phyloP scores from a whole-genome alignment of 1,284 basidiomycete species.

The Ustilago loliicola region DNA sequence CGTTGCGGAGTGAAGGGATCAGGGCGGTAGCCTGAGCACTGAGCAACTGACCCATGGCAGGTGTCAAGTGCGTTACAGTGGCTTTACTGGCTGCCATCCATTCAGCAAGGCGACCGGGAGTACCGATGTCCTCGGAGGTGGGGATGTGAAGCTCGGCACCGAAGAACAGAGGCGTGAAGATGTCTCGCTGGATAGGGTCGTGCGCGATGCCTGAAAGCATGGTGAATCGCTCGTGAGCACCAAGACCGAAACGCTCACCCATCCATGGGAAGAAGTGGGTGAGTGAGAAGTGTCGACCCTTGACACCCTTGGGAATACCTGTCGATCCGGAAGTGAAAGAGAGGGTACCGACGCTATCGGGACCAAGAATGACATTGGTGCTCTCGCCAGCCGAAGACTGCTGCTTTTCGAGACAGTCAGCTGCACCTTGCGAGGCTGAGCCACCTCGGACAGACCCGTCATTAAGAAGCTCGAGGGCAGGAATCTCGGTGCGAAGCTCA shows the following conservation, averaged over 20 bases:
- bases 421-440: slow-evolving; percentile 43
- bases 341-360: slow-evolving; percentile 93
- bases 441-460: slow-evolving; percentile 77
- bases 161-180: slow-evolving; percentile 98
- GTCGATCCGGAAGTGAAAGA: slow-evolving; percentile 98
- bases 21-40: slow-evolving; percentile 92
- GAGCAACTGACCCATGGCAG: slow-evolving; percentile 97
- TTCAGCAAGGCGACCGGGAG: slow-evolving; percentile 93
- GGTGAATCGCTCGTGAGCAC: slow-evolving; percentile 86
- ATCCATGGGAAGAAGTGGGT: slow-evolving; percentile 99
- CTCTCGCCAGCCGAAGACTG: slow-evolving; percentile 73
- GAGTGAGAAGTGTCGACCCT: slow-evolving; percentile 92
- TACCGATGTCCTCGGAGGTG: slow-evolving; percentile 96
- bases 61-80: slow-evolving; percentile 90
- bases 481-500: slow-evolving; percentile 88
- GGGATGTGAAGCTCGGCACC: slow-evolving; percentile 96
- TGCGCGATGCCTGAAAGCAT: slow-evolving; percentile 99
- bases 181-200: slow-evolving; percentile 98
- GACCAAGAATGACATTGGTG: slow-evolving; percentile 85
- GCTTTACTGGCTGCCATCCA: slow-evolving; percentile 93
- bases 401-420: slow-evolving; percentile 74
- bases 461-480: slow-evolving; percentile 84
- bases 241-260: slow-evolving; percentile 87
- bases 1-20: slow-evolving; percentile 87
- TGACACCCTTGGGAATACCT: slow-evolving; percentile 97